Evolutionary conservation across 306 rosid genomes (phyloP), one percentile per base, ranked within the genome.

Genomic region (Acmispon strigosus): DNA sequence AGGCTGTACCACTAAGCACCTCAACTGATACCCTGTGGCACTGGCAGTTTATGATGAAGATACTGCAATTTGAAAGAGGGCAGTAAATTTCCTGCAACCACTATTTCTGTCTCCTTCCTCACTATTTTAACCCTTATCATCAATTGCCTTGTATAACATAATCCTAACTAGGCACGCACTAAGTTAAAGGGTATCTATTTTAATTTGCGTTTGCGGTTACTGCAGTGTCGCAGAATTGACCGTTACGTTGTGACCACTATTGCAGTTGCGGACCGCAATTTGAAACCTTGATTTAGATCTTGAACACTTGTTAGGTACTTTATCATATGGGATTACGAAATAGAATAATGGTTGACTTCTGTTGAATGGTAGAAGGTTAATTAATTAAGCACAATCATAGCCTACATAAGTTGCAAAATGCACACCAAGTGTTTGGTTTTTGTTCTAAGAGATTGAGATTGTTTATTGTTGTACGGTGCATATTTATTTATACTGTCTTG

Each of bases 31-130:
- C n/a, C n/a, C n/a, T n/a, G n/a, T n/a, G n/a, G n/a, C n/a, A n/a
- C 34, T 58, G 64, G 16, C 75, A 72, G 27, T 72, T 72, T 78
- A 34, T 67, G 62, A 51, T 67, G 22, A 81, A 61, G 53, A 47
- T 36, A 57, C 6, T 47, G 69, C 53, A 60, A 73, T 62, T 66
- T 72, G 52, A 70, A 59, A 55, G 70, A 72, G 70, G 66, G 51
- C 65, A 68, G 76, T 81, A 63, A 63, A 68, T 77, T 77, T 81
- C 45, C 60, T 18, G 67, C 10, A 53, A 18, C 47, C 49, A 59
- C 62, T 69, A 69, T 74, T 62, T 52, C 61, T 74, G 73, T 61
- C 58, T 39, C 63, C 45, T 32, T 37, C 53, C 63, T 62, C 45
- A 54, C 50, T 72, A 22, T 2, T 22, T 22, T 1, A 22, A 20